Percentiles rank a stretch among this genome's conserved stretches.
These are phyloP conservation scores for Kodamaea sagamina DNA, from an alignment of 805 yeast genomes.

Conservation along the genomic window DNA sequence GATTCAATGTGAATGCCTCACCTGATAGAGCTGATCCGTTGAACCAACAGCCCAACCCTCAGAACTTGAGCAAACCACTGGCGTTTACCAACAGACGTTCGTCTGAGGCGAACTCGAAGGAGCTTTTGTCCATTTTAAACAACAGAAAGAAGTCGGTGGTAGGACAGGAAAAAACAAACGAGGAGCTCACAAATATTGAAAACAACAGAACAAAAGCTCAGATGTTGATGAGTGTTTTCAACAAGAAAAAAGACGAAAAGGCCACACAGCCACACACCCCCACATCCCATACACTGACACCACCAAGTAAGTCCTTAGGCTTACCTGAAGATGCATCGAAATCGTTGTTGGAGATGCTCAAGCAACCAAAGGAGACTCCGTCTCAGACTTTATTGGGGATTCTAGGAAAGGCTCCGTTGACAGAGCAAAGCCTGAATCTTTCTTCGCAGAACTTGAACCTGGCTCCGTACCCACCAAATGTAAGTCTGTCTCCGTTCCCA, in stretches of 20 bases:
- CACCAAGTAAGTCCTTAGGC: neutral
- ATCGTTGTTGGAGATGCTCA: conserved; percentile 11
- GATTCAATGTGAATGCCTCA: conserved; percentile 1
- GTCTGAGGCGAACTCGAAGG: conserved; percentile 39
- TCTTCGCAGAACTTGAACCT: too few relatives aligned
- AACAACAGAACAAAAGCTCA: conserved; percentile 35
- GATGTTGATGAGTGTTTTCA: conserved; percentile 31
- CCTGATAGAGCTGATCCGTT: conserved; percentile 13
- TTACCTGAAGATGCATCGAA: conserved; percentile 1
- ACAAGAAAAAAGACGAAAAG: conserved; percentile 17
- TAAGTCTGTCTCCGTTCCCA: neutral
- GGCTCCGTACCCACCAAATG: neutral
- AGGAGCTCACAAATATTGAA: conserved; percentile 19
- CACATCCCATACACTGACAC: neutral
- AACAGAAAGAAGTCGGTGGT: conserved; percentile 16
- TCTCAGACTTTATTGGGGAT: conserved; percentile 11
- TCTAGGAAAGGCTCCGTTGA: conserved; percentile 3
- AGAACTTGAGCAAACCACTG: conserved; percentile 39
- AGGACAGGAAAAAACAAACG: conserved; percentile 11
- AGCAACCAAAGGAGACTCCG: neutral
- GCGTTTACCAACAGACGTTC: conserved; percentile 30
- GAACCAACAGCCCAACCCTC: conserved; percentile 33
- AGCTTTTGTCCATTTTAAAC: conserved; percentile 45
- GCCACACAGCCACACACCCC: conserved; percentile 6
- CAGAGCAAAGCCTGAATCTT: neutral